phyloP scores from a whole-genome alignment of 116 monocot species.

The Cymodocea nodosa region DNA sequence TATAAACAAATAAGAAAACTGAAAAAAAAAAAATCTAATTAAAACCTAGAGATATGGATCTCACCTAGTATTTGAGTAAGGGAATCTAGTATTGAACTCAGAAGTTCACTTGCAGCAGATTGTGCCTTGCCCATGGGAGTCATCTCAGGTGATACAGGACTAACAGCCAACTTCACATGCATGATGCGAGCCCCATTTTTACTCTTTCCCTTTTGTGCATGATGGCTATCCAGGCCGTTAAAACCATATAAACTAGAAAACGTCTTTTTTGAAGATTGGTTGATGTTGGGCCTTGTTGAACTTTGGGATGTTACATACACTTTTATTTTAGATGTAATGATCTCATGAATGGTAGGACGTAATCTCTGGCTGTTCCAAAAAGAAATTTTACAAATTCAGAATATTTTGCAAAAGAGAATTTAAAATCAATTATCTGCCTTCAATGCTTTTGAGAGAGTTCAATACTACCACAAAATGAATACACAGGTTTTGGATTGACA shows the following conservation, averaged over 20 bases:
- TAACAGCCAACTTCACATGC: conserved; percentile 39
- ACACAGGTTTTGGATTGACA: too few relatives aligned
- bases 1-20: background rate
- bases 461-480: background rate
- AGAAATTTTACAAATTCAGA: background rate
- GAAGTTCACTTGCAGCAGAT: conserved; percentile 62
- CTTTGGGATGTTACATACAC: conserved; percentile 21
- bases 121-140: conserved; percentile 72
- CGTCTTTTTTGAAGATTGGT: conserved; percentile 9
- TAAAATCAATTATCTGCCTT: background rate
- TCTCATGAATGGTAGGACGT: conserved; percentile 85
- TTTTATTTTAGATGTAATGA: conserved; percentile 78
- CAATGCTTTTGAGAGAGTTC: background rate
- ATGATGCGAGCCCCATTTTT: conserved; percentile 43
- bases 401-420: background rate
- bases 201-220: conserved; percentile 38
- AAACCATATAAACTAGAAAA: conserved; percentile 25
- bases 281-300: conserved; percentile 31
- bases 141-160: conserved; percentile 86
- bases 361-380: conserved; percentile 64
- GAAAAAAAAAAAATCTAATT: conserved; percentile 1
- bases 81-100: conserved; percentile 48
- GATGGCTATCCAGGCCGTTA: conserved; percentile 42
- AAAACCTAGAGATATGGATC: background rate
- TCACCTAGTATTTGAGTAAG: conserved; percentile 71